Conservation (phyloP, 1,284 basidiomycete species). For the Malassezia dermatis region DNA sequence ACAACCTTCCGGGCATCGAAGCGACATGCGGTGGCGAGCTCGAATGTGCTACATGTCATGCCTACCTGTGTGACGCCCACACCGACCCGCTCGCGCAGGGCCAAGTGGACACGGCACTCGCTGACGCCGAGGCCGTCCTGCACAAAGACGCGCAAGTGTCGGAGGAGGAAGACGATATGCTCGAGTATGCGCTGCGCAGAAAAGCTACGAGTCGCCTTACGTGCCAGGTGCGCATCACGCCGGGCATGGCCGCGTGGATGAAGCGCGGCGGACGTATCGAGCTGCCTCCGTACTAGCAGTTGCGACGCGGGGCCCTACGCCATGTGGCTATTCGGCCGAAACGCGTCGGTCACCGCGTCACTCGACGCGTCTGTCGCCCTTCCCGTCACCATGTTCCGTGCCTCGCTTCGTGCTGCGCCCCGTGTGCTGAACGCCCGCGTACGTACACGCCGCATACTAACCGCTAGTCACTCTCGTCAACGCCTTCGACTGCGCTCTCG, state of each 20-base stretch:
- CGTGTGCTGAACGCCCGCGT: slow-evolving; percentile 7
- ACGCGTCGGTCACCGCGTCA: neutral
- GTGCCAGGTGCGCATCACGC: slow-evolving; percentile 22
- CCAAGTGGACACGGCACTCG: neutral
- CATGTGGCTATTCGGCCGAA: neutral
- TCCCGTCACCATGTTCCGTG: slow-evolving; percentile 12
- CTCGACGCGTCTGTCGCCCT: neutral
- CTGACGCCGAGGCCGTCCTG: neutral
- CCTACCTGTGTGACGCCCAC: slow-evolving; percentile 23
- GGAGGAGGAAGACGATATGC: slow-evolving; percentile 30
- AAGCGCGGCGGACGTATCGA: slow-evolving; percentile 17
- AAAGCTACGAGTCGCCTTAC: slow-evolving; percentile 17
- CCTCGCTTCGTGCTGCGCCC: slow-evolving; percentile 1
- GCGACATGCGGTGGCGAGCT: slow-evolving; percentile 44
- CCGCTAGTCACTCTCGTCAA: slow-evolving; percentile 32
- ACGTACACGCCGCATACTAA: neutral
- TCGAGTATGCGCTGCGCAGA: slow-evolving; percentile 26
- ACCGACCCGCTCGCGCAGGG: slow-evolving; percentile 9
- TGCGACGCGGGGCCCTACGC: too few species aligned
- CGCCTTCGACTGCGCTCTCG: slow-evolving; percentile 28
- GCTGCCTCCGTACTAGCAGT: slow-evolving; percentile 18
- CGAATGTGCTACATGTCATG: slow-evolving; percentile 41
- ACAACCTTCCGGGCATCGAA: slow-evolving; percentile 35
- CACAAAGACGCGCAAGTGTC: neutral
- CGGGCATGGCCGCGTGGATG: slow-evolving; percentile 20